Base-by-base conservation (phyloP, 306 rosid species). In the Rosa persica region DNA sequence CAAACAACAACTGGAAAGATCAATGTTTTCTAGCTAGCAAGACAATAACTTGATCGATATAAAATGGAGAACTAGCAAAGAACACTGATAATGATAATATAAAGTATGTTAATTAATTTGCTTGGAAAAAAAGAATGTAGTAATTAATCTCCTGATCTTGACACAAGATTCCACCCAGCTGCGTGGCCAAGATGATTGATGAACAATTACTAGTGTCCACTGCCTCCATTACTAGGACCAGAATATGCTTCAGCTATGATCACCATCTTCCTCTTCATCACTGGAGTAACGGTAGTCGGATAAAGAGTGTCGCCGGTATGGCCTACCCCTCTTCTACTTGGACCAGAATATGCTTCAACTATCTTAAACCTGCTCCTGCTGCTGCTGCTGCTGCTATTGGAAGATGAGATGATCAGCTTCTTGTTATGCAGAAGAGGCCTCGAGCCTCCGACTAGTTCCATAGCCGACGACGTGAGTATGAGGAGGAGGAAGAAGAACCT, bases 281-380 rank as follows among this genome's bases (percentile, higher is more conserved):
- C 43, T 64, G 55, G 40, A 62, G 62, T 5, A 0, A n/a, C 67
- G 3, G 19, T 61, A 12, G 38, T 27, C 67, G 79, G 27, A 27
- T 57, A 46, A 51, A 71, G 54, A 61, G 12, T 30, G 1, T 46
- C 27, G 51, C 54, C 12, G 4, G 70, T 27, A 22, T 80, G 92
- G 46, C 87, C 96, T 23, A 15, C 67, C 40, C 91, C 89, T 39
- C 80, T 36, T 49, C 44, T 47, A 72, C 88, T 89, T 20, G 91
- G 96, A 68, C 91, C 97, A 47, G 90, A 83, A 70, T 88, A 86
- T 74, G 93, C 90, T 81, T 73, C 75, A 71, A 76, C 87, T 46
- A 79, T 78, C 62, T 57, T 55, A 71, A 83, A 79, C 54, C 49
- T 60, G 70, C 55, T 66, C 22, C 70, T 57, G 15, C 36, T 74